Percentiles rank a stretch among this genome's conserved stretches.
These are phyloP conservation scores for Hapsidospora chrysogenum DNA, from an alignment of 495 filamentous ascomycete genomes.

Conservation along the genomic window DNA sequence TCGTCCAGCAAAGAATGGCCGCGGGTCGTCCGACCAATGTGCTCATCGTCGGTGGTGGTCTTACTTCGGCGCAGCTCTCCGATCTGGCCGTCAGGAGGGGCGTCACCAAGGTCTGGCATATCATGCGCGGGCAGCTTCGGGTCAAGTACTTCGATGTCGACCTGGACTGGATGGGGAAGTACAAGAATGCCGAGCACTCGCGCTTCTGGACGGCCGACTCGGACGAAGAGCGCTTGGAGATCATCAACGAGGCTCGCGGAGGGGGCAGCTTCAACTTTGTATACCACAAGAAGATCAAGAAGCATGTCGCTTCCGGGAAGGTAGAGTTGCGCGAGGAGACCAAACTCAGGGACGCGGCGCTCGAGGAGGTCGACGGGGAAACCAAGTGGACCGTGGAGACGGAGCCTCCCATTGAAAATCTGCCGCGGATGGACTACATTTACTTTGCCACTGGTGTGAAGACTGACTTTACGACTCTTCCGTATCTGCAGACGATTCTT, in stretches of 20 bases:
- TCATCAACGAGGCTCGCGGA: slow-evolving; percentile 36
- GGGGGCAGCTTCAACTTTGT: slow-evolving; percentile 48
- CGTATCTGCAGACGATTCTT: slow-evolving; percentile 31
- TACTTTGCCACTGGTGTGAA: slow-evolving; percentile 45
- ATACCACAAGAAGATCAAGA: slow-evolving; percentile 30
- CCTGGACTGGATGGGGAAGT: slow-evolving; percentile 50
- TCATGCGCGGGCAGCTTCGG: slow-evolving; percentile 40
- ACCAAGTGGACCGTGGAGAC: slow-evolving; percentile 28
- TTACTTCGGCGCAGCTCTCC: slow-evolving; percentile 43
- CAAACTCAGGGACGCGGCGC: slow-evolving; percentile 16
- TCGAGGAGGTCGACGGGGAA: slow-evolving; percentile 15
- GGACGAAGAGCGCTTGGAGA: slow-evolving; percentile 39
- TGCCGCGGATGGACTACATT: slow-evolving; percentile 43
- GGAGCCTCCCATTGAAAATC: slow-evolving; percentile 26
- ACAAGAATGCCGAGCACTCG: slow-evolving; percentile 44
- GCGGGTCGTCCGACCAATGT: slow-evolving; percentile 29
- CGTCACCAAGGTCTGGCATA: slow-evolving; percentile 36
- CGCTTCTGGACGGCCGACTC: slow-evolving; percentile 44
- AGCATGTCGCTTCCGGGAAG: slow-evolving; percentile 24
- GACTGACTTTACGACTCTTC: slow-evolving; percentile 31
- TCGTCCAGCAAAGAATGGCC: slow-evolving; percentile 29
- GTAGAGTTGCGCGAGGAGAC: slow-evolving; percentile 34
- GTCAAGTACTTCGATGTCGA: slow-evolving; percentile 49
- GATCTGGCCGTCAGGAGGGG: slow-evolving; percentile 36
- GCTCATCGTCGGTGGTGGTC: slow-evolving; percentile 42